Conservation (phyloP, 2,329 filamentous ascomycete species). For the Ophiocordyceps sinensis region DNA sequence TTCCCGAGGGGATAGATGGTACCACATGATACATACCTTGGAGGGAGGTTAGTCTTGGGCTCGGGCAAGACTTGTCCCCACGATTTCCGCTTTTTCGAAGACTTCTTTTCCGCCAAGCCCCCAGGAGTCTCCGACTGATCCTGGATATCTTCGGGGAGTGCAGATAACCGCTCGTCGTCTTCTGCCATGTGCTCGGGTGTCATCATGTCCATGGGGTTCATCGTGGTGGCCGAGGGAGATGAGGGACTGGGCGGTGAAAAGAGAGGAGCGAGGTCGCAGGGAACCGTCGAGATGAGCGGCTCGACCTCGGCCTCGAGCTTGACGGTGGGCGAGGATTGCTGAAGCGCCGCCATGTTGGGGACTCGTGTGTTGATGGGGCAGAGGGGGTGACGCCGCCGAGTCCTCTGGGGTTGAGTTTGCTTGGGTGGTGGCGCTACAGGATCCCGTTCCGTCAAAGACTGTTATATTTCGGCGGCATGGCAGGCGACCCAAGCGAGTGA, state of each 20-base stretch:
- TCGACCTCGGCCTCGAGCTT: slow-evolving; percentile 34
- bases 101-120: slow-evolving; percentile 46
- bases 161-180: slow-evolving; percentile 15
- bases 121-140: slow-evolving; percentile 6
- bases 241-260: slow-evolving; percentile 22
- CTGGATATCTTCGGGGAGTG: slow-evolving; percentile 10
- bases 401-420: neutral
- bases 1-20: neutral
- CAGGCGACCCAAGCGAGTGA: slow-evolving; percentile 10
- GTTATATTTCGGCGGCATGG: slow-evolving; percentile 8
- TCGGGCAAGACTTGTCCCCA: slow-evolving; percentile 96
- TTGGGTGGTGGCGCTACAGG: slow-evolving; percentile 1
- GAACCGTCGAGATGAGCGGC: neutral
- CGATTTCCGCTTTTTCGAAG: slow-evolving; percentile 87
- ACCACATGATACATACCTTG: slow-evolving; percentile 43
- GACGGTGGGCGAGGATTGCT: slow-evolving; percentile 26
- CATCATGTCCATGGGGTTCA: slow-evolving; percentile 35
- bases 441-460: slow-evolving; percentile 5
- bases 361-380: neutral
- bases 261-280: slow-evolving; percentile 27
- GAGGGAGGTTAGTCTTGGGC: slow-evolving; percentile 90
- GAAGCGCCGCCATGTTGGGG: slow-evolving; percentile 22
- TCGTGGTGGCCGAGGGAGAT: slow-evolving; percentile 11
- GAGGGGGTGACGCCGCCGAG: too few species aligned
- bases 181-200: slow-evolving; percentile 25